Percentiles rank a stretch among this genome's conserved stretches.
Evolutionary conservation across 2,329 filamentous ascomycete genomes (phyloP).

Genomic region (Scedosporium minutisporum): DNA sequence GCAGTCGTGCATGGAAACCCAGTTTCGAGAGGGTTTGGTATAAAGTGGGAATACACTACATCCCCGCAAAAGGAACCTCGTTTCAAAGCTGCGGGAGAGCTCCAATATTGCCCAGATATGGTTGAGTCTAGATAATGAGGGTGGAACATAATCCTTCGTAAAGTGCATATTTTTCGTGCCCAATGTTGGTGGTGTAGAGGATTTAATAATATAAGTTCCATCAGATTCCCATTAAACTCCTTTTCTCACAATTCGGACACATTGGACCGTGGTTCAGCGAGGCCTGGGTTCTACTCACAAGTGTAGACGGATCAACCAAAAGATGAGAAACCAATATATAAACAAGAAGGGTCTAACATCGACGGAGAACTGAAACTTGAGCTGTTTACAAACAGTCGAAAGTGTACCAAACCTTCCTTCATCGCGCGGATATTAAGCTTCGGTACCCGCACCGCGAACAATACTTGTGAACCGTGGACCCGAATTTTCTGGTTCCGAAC

Average conservation of each 20-base stretch:
- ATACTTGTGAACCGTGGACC: not conserved
- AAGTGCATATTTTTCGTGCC: not conserved
- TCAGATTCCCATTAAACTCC: not conserved
- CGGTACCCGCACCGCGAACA: not conserved
- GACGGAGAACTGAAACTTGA: not conserved
- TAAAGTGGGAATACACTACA: not conserved
- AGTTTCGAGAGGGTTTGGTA: not conserved
- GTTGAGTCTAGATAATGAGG: not conserved
- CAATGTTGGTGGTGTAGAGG: not conserved
- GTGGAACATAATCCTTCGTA: not conserved
- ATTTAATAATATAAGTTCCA: not conserved
- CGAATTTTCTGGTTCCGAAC: not conserved
- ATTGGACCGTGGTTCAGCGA: no score
- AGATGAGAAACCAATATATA: not conserved
- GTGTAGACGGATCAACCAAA: not conserved
- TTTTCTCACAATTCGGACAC: not conserved
- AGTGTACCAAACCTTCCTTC: not conserved
- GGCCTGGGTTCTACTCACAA: not conserved
- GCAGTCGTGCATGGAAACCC: not conserved
- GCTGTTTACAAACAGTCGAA: not conserved
- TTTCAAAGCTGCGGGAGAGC: not conserved
- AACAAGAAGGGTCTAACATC: not conserved
- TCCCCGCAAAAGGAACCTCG: not conserved
- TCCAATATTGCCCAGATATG: not conserved
- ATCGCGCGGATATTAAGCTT: not conserved